Evolutionary conservation across 2,329 filamentous ascomycete genomes (phyloP).

Genomic region (Fusarium sp.): DNA sequence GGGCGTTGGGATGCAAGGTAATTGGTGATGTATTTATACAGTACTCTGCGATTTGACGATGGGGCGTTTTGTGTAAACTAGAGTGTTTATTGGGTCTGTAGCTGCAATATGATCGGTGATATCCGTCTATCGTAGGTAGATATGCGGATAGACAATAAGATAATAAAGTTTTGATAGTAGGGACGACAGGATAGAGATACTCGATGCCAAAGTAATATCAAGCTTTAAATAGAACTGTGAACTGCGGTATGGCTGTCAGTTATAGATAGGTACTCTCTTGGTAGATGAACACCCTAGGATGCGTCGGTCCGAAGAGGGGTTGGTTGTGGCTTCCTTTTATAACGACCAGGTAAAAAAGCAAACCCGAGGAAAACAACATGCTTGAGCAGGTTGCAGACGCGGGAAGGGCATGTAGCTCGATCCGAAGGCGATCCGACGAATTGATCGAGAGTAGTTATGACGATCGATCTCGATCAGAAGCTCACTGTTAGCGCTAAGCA

Average conservation of each 20-base stretch:
- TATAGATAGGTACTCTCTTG: no score
- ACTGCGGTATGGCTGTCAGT: no score
- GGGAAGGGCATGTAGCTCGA: slow-evolving; percentile 38
- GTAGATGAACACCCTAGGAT: neutral
- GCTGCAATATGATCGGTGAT: neutral
- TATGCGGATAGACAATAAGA: neutral
- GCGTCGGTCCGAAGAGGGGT: neutral
- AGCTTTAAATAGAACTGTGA: no score
- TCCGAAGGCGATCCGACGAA: slow-evolving; percentile 43
- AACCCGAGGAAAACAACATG: slow-evolving; percentile 26
- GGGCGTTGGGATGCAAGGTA: neutral
- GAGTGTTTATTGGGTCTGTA: neutral
- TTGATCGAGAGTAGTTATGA: slow-evolving; percentile 47
- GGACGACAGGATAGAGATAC: no score
- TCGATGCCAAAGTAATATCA: no score
- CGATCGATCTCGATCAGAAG: slow-evolving; percentile 52
- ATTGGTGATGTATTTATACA: neutral
- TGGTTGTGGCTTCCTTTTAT: slow-evolving; percentile 33
- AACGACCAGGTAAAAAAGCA: slow-evolving; percentile 31
- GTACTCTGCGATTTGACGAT: neutral
- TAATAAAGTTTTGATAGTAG: neutral
- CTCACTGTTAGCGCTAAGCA: slow-evolving; percentile 42
- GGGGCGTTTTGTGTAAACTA: neutral
- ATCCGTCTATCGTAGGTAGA: neutral
- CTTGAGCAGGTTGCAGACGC: slow-evolving; percentile 17